Percentiles rank a stretch among this genome's conserved stretches.
These are phyloP conservation scores for Rhazya stricta DNA, from an alignment of 257 asterid species.

Conservation along the genomic window DNA sequence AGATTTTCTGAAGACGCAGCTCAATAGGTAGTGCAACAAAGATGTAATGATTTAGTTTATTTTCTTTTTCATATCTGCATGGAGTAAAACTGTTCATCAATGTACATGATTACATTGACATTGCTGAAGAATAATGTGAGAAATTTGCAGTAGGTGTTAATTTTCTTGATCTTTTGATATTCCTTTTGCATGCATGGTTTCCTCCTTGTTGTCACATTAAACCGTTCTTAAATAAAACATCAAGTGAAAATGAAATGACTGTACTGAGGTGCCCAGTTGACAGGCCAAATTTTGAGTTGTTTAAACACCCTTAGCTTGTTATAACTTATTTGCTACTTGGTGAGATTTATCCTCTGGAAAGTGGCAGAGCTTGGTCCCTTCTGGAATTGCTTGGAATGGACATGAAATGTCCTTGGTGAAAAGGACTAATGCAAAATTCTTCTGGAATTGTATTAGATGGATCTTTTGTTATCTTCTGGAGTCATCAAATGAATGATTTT, in stretches of 20 bases:
- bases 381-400: not conserved
- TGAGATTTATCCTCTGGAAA: not conserved
- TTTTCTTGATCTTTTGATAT: not conserved
- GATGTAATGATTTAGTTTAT: not conserved
- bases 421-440: not conserved
- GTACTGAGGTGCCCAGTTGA: not conserved
- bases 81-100: not conserved
- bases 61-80: not conserved
- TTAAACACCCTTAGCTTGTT: not conserved
- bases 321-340: not conserved
- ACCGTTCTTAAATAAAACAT: not conserved
- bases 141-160: not conserved
- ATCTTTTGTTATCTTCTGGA: not conserved
- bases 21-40: slow-evolving; percentile 48
- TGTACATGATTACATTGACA: not conserved
- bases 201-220: not conserved
- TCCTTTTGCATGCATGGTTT: not conserved
- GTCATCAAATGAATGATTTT: not conserved
- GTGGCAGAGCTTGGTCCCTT: not conserved
- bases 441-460: not conserved
- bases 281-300: not conserved
- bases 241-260: not conserved
- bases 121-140: not conserved
- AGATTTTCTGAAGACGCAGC: slow-evolving; percentile 80
- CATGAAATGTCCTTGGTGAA: not conserved